These are phyloP conservation scores for Zopfochytrium polystomum DNA, from an alignment of 371 early-diverging fungal genomes.

Conservation along the genomic window DNA sequence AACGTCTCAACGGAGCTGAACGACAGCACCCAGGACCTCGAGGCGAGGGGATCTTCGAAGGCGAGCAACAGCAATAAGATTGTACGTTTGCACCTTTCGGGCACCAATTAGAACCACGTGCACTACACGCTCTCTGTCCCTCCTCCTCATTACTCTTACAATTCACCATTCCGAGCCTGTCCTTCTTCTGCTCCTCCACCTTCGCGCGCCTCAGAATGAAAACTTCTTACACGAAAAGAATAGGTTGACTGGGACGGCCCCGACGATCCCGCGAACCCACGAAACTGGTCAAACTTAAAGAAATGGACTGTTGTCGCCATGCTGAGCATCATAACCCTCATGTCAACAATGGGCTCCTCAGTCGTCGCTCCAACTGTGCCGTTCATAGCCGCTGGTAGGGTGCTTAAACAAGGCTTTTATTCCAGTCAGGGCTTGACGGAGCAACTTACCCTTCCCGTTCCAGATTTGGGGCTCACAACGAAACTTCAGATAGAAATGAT, in stretches of 20 bases:
- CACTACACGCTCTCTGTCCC: background rate
- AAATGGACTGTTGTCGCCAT: slow-evolving; percentile 14
- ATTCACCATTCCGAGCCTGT: background rate
- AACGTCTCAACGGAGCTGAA: too few species aligned
- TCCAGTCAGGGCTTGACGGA: background rate
- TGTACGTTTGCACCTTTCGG: too few species aligned
- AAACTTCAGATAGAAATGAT: slow-evolving; percentile 12
- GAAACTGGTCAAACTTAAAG: too few species aligned
- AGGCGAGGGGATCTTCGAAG: too few species aligned
- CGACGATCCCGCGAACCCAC: too few species aligned
- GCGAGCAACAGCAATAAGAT: too few species aligned
- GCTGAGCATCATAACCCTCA: slow-evolving; percentile 12
- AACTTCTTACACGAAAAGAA: too few species aligned
- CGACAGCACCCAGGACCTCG: too few species aligned
- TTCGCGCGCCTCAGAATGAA: background rate
- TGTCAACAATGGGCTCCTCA: slow-evolving; percentile 11
- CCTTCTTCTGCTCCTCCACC: background rate
- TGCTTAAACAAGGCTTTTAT: too few species aligned
- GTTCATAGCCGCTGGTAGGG: slow-evolving; percentile 2
- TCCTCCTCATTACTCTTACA: background rate
- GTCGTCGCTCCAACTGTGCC: slow-evolving; percentile 19
- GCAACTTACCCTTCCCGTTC: background rate
- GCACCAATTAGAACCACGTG: too few species aligned
- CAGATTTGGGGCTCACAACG: slow-evolving; percentile 6
- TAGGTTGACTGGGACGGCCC: too few species aligned